A percentile compares a stretch with the other conserved stretches of the same genome.
phyloP scores from a whole-genome alignment of 2,329 filamentous ascomycete genomes.

The Fusarium papillatum region DNA sequence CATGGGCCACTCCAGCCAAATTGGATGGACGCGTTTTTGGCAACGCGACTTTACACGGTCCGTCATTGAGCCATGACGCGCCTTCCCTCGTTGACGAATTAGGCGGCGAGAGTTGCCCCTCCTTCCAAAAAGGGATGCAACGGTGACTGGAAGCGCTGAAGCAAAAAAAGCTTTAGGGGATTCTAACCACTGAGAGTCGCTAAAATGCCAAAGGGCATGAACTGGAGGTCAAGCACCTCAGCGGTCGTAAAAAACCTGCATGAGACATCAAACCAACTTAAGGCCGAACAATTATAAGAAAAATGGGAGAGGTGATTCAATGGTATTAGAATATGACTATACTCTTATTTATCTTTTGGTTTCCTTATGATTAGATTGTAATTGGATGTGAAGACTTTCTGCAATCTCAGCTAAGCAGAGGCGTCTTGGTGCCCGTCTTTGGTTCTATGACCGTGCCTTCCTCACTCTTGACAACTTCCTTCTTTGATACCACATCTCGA shows the following conservation, averaged over 20 bases:
- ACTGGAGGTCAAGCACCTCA: background rate
- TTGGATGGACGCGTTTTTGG: constrained; percentile 45
- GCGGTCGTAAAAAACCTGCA: too few species aligned
- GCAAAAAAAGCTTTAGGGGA: background rate
- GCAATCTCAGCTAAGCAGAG: too few species aligned
- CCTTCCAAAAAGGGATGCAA: constrained; percentile 19
- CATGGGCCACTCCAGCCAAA: constrained; percentile 37
- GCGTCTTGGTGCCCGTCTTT: too few species aligned
- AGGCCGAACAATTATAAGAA: too few species aligned
- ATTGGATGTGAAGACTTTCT: too few species aligned
- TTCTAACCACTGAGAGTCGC: background rate
- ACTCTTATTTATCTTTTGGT: too few species aligned
- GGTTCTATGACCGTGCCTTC: too few species aligned
- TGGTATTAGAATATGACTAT: too few species aligned
- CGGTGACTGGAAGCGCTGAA: background rate
- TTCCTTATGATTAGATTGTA: too few species aligned
- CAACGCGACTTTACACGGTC: constrained; percentile 41
- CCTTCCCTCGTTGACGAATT: constrained; percentile 34
- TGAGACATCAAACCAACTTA: too few species aligned
- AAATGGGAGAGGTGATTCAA: too few species aligned
- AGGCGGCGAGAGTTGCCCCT: constrained; percentile 27
- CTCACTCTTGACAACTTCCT: background rate
- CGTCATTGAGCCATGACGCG: constrained; percentile 36
- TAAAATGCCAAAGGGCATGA: background rate
- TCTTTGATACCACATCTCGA: background rate